Evolutionary conservation across 257 asterid genomes (phyloP).

Genomic region (Pogostemon cablin): DNA sequence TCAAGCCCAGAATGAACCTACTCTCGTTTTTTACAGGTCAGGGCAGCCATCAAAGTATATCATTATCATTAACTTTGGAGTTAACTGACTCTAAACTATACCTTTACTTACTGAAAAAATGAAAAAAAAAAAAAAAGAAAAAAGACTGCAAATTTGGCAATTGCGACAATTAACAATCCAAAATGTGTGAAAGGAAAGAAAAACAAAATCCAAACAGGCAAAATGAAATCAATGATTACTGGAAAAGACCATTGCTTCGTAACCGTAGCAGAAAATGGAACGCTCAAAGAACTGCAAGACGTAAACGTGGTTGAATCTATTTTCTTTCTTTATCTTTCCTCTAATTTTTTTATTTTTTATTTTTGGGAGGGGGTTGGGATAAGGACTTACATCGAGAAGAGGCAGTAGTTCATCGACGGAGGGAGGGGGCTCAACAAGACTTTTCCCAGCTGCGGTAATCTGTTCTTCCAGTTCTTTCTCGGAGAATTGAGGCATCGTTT

Average conservation of each 20-base stretch:
- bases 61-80: slow-evolving; percentile 15
- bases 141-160: slow-evolving; percentile 11
- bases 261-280: slow-evolving; percentile 18
- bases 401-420: slow-evolving; percentile 63
- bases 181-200: not conserved
- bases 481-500: slow-evolving; percentile 37
- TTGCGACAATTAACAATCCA: slow-evolving; percentile 12
- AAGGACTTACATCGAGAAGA: slow-evolving; percentile 75
- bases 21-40: not conserved
- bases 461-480: slow-evolving; percentile 55
- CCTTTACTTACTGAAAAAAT: not conserved
- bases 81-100: slow-evolving; percentile 1
- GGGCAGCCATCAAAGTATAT: not conserved
- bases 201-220: slow-evolving; percentile 6
- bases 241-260: not conserved
- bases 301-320: not conserved
- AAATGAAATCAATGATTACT: slow-evolving; percentile 14
- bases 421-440: slow-evolving; percentile 67
- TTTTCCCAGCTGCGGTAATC: slow-evolving; percentile 65
- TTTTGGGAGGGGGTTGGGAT: not conserved
- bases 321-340: not conserved
- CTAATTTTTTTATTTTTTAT: too few relatives aligned
- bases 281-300: not conserved
- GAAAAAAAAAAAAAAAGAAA: not conserved
- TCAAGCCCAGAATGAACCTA: too few relatives aligned